Conservation (phyloP, 169 alveolate genomes). For the Plasmodium berghei region DNA sequence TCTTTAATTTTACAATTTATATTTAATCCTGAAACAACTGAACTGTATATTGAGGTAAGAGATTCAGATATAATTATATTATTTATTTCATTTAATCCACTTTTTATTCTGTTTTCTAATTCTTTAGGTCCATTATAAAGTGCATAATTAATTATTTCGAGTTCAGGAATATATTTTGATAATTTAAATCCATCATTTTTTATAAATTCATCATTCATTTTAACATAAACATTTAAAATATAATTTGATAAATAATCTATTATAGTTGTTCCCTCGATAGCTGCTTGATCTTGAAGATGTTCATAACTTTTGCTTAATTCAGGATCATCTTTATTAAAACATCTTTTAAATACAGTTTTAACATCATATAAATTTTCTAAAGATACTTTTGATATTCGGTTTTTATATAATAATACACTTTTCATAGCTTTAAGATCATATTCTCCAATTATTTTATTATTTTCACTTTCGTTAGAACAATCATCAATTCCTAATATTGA, state of each 20-base stretch:
- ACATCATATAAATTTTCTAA: conserved; percentile 9
- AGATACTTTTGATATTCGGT: conserved; percentile 21
- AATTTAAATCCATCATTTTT: conserved; percentile 29
- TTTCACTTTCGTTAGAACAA: conserved; percentile 6
- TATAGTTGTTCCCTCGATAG: background rate
- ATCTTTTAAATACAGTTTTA: background rate
- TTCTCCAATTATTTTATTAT: conserved; percentile 29
- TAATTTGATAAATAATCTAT: conserved; percentile 7
- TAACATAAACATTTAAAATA: conserved; percentile 4
- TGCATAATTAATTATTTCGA: conserved; percentile 34
- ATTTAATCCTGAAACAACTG: conserved; percentile 4
- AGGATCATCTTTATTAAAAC: conserved; percentile 20
- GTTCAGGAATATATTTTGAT: conserved; percentile 18
- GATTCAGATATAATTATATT: conserved; percentile 10
- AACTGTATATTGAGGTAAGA: background rate
- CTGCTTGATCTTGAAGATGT: conserved; percentile 15
- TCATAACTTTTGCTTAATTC: conserved; percentile 29
- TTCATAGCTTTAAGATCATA: conserved; percentile 31
- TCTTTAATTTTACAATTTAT: conserved; percentile 59
- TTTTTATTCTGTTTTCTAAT: background rate
- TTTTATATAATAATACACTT: conserved; percentile 32
- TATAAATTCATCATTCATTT: conserved; percentile 44
- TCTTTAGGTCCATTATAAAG: conserved; percentile 14
- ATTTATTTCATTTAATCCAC: conserved; percentile 11
- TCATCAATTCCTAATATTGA: conserved; percentile 23